Percentiles rank a stretch among this genome's conserved stretches.
Conservation (phyloP, 2,329 filamentous ascomycete genomes). For the Apiospora aurea region DNA sequence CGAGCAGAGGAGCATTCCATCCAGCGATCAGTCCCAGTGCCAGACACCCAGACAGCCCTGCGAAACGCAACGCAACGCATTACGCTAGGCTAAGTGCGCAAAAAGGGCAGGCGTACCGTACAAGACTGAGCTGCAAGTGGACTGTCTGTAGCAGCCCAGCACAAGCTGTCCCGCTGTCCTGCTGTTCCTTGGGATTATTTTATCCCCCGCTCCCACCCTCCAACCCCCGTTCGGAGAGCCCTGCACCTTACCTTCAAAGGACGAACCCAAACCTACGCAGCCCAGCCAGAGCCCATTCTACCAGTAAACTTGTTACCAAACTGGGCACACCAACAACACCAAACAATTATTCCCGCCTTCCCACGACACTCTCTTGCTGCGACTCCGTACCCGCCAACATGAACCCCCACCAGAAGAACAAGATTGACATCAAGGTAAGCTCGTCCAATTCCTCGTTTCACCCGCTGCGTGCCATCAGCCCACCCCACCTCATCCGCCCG, state of each 20-base stretch:
- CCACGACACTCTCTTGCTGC: not conserved
- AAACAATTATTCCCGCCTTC: not conserved
- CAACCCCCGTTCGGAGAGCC: slow-evolving; percentile 7
- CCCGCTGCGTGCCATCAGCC: slow-evolving; percentile 28
- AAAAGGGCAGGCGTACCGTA: slow-evolving; percentile 5
- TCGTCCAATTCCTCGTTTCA: slow-evolving; percentile 29
- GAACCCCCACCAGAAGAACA: slow-evolving; percentile 99
- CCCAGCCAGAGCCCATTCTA: slow-evolving; percentile 13
- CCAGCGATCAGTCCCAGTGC: not conserved
- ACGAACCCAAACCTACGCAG: slow-evolving; percentile 11
- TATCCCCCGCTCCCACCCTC: slow-evolving; percentile 13
- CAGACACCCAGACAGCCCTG: not conserved
- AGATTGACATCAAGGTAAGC: slow-evolving; percentile 93
- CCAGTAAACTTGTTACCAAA: slow-evolving; percentile 18
- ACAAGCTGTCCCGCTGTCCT: not conserved
- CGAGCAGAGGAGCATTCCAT: slow-evolving; percentile 9
- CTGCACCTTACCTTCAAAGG: slow-evolving; percentile 2
- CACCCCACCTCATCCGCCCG: slow-evolving; percentile 23
- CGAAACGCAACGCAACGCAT: not conserved
- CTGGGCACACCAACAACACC: slow-evolving; percentile 13
- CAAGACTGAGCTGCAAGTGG: not conserved
- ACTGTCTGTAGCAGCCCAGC: not conserved
- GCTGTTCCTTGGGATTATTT: slow-evolving; percentile 1
- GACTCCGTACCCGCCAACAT: slow-evolving; percentile 57
- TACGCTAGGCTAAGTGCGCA: slow-evolving; percentile 16